These are phyloP conservation scores for Fagus sylvatica DNA, from an alignment of 306 rosid species.

Conservation along the genomic window DNA sequence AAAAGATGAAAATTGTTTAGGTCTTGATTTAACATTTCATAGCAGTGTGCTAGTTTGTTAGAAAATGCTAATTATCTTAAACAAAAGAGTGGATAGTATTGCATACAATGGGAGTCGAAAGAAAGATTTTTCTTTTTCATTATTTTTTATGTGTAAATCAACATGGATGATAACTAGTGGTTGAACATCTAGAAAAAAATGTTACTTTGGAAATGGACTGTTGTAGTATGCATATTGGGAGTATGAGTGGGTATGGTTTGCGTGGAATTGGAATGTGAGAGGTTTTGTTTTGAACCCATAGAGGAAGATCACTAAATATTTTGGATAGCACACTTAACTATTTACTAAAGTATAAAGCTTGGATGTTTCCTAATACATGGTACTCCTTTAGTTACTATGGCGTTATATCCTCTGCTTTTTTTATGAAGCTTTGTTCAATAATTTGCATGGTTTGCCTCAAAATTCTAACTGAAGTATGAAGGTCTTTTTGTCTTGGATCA, in stretches of 20 bases:
- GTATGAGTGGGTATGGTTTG: not conserved
- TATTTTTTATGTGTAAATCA: not conserved
- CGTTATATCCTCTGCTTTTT: not conserved
- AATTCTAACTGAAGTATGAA: not conserved
- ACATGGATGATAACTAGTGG: not conserved
- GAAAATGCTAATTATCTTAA: not conserved
- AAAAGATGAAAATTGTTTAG: not conserved
- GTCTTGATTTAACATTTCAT: not conserved
- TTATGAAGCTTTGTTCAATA: not conserved
- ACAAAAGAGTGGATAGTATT: not conserved
- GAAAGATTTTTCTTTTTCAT: not conserved
- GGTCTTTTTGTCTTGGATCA: constrained; percentile 4
- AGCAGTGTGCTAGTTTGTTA: not conserved
- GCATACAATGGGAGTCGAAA: not conserved
- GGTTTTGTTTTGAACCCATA: not conserved
- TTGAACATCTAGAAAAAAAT: not conserved
- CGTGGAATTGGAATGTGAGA: not conserved
- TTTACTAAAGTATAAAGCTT: not conserved
- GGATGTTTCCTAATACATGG: not conserved
- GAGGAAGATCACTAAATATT: not conserved
- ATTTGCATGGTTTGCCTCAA: not conserved
- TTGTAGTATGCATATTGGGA: not conserved
- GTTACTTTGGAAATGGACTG: not conserved
- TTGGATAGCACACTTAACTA: not conserved
- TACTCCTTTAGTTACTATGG: not conserved